These are phyloP conservation scores for Artemisia princeps DNA, from an alignment of 140 eudicot species.

Conservation along the genomic window DNA sequence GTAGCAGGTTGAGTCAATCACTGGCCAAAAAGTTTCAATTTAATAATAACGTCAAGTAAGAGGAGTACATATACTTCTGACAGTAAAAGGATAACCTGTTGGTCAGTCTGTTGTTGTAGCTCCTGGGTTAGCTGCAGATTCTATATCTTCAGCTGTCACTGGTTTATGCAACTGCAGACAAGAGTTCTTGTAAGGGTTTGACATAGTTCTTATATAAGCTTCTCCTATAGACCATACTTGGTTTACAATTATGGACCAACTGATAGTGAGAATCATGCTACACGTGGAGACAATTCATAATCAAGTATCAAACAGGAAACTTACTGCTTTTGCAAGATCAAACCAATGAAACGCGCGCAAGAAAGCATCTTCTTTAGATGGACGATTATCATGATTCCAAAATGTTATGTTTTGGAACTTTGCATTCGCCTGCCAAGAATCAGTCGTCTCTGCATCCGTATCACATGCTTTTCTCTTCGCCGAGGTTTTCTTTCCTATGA, in stretches of 20 bases:
- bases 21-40: not conserved
- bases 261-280: no score
- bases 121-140: slow-evolving; percentile 35
- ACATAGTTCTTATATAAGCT: not conserved
- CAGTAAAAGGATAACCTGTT: not conserved
- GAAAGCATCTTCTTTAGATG: slow-evolving; percentile 84
- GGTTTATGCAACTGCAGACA: slow-evolving; percentile 56
- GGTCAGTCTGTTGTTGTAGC: slow-evolving; percentile 24
- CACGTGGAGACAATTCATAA: not conserved
- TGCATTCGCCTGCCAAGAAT: slow-evolving; percentile 61
- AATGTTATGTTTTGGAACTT: slow-evolving; percentile 54
- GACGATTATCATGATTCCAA: slow-evolving; percentile 88
- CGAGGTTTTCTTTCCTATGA: slow-evolving; percentile 54
- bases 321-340: slow-evolving; percentile 76
- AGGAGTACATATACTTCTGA: slow-evolving; percentile 21
- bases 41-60: slow-evolving; percentile 10
- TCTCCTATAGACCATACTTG: not conserved
- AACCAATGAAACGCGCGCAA: slow-evolving; percentile 81
- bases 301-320: slow-evolving; percentile 25
- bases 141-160: slow-evolving; percentile 51
- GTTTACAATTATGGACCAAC: no score
- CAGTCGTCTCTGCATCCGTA: slow-evolving; percentile 23
- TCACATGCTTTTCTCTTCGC: slow-evolving; percentile 37
- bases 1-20: not conserved
- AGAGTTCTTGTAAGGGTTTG: slow-evolving; percentile 13